Evolutionary conservation across 345 rosid genomes (phyloP).

Genomic region (Bretschneidera sinensis): DNA sequence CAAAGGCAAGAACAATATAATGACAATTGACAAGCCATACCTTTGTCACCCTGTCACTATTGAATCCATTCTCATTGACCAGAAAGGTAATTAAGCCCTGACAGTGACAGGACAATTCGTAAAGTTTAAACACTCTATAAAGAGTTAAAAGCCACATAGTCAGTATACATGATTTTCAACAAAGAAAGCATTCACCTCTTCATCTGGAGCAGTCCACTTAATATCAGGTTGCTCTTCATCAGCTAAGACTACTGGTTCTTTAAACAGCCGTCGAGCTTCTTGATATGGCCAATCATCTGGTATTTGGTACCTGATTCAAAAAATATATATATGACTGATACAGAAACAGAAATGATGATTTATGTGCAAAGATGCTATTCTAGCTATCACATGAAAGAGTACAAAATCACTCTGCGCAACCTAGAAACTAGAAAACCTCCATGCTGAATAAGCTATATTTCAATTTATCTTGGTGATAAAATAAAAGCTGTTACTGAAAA

Average conservation of each 20-base stretch:
- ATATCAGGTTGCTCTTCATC: slow-evolving; percentile 65
- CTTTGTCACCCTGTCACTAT: slow-evolving; percentile 78
- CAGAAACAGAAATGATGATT: no score
- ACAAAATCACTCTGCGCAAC: no score
- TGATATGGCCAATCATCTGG: slow-evolving; percentile 87
- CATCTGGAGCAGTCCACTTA: slow-evolving; percentile 86
- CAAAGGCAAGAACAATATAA: neutral
- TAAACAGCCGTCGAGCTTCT: slow-evolving; percentile 75
- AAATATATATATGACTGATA: neutral
- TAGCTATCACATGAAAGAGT: neutral
- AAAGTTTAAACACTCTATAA: slow-evolving; percentile 1
- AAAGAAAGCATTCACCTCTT: slow-evolving; percentile 47
- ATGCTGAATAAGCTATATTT: no score
- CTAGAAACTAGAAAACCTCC: no score
- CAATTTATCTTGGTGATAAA: no score
- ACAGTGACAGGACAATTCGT: neutral
- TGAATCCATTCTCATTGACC: slow-evolving; percentile 94
- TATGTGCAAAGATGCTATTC: no score
- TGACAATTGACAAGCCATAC: slow-evolving; percentile 26
- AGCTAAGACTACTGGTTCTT: slow-evolving; percentile 65
- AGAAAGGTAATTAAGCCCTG: slow-evolving; percentile 66
- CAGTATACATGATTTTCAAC: neutral
- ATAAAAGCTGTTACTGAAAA: no score
- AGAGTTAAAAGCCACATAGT: neutral
- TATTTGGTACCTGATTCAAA: slow-evolving; percentile 58